Evolutionary conservation across 768 basidiomycete genomes (phyloP).

Genomic region (Myochromella boudieri): DNA sequence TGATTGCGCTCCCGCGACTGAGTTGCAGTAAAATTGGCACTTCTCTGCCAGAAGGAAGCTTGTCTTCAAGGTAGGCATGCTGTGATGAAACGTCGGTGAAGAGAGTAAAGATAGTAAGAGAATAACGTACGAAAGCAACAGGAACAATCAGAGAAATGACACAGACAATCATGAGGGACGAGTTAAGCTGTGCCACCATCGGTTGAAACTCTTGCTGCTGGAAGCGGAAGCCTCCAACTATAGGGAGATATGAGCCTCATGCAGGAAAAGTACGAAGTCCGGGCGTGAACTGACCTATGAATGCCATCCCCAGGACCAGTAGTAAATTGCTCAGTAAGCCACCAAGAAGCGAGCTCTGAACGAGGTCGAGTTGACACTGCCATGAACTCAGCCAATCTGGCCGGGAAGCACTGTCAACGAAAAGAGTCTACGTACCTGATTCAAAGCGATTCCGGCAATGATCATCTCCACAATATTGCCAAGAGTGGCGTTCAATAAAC

Average conservation of each 20-base stretch:
- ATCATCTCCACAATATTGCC: conserved; percentile 57
- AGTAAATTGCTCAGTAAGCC: conserved; percentile 68
- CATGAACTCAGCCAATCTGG: background rate
- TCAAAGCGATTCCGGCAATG: conserved; percentile 44
- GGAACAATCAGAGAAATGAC: conserved; percentile 71
- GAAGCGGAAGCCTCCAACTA: conserved; percentile 49
- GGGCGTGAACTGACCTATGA: conserved; percentile 64
- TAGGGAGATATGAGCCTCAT: background rate
- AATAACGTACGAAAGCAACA: conserved; percentile 49
- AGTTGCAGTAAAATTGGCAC: conserved; percentile 40
- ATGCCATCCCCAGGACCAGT: conserved; percentile 80
- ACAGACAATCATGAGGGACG: conserved; percentile 64
- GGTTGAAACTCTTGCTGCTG: conserved; percentile 52
- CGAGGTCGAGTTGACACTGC: conserved; percentile 51
- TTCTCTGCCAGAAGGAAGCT: conserved; percentile 35
- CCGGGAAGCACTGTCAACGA: background rate
- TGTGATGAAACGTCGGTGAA: conserved; percentile 14
- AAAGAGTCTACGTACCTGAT: conserved; percentile 26
- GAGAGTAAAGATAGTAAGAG: conserved; percentile 9
- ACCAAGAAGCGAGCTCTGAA: conserved; percentile 52
- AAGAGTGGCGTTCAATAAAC: conserved; percentile 52
- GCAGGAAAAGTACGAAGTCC: conserved; percentile 35
- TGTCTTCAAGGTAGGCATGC: conserved; percentile 36
- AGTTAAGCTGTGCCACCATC: conserved; percentile 63
- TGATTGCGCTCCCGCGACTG: conserved; percentile 47